Evolutionary conservation across 768 basidiomycete species (phyloP), one percentile per base, ranked within the genome.

Genomic region (Lactifluus subvellereus): DNA sequence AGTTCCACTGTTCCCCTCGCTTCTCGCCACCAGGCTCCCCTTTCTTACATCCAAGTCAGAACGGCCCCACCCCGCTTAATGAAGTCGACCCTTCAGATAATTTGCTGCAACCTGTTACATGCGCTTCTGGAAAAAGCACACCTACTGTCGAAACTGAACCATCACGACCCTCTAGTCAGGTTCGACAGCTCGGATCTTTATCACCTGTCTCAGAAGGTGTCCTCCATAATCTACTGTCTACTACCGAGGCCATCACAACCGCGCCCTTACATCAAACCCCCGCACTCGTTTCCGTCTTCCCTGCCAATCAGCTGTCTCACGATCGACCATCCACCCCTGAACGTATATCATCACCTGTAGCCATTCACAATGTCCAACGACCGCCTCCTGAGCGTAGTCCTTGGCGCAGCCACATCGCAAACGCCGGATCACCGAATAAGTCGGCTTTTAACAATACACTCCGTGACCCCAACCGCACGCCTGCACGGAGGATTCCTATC

Each of bases 151-250:
- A 54, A 14, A 16, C 50, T 30, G 33, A 38, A 42, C 16, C 30
- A 10, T 16, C 57, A 35, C 54, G 35, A 6, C 27, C 37, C 16
- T 32, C 49, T 50, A 18, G 40, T 22, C 62, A n/a, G 35, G 51
- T 58, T 54, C 76, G 80, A 61, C 80, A 80, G 70, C 71, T 84
- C 32, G 77, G 79, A 16, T 84, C 84, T 20, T 71, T 87, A 43
- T 87, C 86, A n/a, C 85, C 86, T 2, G 75, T 77, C 14, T 87
- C 88, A 48, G 74, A 74, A 43, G 71, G 70, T 57, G 66, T 79
- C 43, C 75, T 82, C 37, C 18, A 59, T 7, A 60, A 64, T 53
- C 54, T 64, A 40, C 50, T 60, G 14, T 42, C 59, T 18, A 30
- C 54, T 3, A 40, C 52, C 30, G 64, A 60, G 37, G 14, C 43